Base-by-base conservation (phyloP, 2,329 filamentous ascomycete species). In the Hymenoscyphus scutula region DNA sequence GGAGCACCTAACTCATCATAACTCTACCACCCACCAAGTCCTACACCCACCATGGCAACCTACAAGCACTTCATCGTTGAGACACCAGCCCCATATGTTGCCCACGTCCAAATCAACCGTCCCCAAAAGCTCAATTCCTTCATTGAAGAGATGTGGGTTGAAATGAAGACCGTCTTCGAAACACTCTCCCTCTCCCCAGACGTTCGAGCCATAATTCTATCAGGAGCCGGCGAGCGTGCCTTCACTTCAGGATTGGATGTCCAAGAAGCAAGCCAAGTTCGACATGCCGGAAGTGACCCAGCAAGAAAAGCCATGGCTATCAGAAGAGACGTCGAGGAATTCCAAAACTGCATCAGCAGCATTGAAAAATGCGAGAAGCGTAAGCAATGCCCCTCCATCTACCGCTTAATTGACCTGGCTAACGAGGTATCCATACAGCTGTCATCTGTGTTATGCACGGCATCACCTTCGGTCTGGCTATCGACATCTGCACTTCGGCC, bases 51-150 rank as follows among this genome's bases (percentile, higher is more conserved):
- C n/a, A 68, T 68, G 67, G 61, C 64, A n/a, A 53, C 65, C 23
- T 72, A 71, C 64, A 63, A 69, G 30, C 62, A 73, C 59, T 73
- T 73, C 82, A 85, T 87, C 68, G 81, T 96, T 69, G 86, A 84
- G n/a, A 87, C 86, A 51, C 91, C 92, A 0, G 72, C 78, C 41
- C 82, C 88, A 72, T 87, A 87, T 78, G 88, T 97, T 56, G 90
- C 88, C n/a, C 91, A 96, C 75, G 89, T 98, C 63, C 89, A 97
- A 77, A 96, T 96, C 78, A 93, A 96, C 79, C 85, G 93, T 1
- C 86, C 93, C 1, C 77, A 85, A 68, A 97, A 96, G 79, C 80
- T 97, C 75, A 98, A 98, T 76, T 87, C 93, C 67, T 97, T 97
- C 76, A 83, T 86, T 68, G 87, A 91, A 74, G 79, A 85, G 60